These are phyloP conservation scores for Carallia brachiata DNA, from an alignment of 345 rosid genomes.

Conservation along the genomic window DNA sequence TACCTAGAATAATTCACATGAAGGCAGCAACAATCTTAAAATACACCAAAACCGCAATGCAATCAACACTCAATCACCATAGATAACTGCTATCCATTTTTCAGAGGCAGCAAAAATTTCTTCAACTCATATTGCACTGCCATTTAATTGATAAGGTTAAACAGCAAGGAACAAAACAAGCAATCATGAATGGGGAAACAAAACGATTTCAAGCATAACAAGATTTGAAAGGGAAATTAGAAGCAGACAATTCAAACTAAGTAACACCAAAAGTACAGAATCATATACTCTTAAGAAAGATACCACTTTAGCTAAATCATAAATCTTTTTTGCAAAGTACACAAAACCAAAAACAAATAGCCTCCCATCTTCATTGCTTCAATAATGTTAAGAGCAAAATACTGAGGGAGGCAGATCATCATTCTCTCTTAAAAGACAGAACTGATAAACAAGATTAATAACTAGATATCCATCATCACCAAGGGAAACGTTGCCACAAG, in stretches of 20 bases:
- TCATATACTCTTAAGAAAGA: slow-evolving; percentile 32
- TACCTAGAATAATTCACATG: too few species aligned
- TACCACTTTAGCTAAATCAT: slow-evolving; percentile 31
- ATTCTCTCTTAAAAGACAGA: slow-evolving; percentile 18
- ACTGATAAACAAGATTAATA: slow-evolving; percentile 33
- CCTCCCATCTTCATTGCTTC: slow-evolving; percentile 37
- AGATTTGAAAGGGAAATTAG: not conserved
- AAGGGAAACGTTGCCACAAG: slow-evolving; percentile 37
- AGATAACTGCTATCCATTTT: too few species aligned
- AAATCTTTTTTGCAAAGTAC: slow-evolving; percentile 31
- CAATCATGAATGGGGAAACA: too few species aligned
- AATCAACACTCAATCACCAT: too few species aligned
- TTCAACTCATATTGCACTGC: too few species aligned
- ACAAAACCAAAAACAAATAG: slow-evolving; percentile 31
- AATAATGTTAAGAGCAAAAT: slow-evolving; percentile 15
- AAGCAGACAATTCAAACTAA: not conserved
- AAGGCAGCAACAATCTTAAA: too few species aligned
- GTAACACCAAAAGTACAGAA: not conserved
- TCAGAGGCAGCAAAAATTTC: too few species aligned
- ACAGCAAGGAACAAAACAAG: too few species aligned
- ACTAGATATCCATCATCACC: slow-evolving; percentile 31
- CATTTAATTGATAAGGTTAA: too few species aligned
- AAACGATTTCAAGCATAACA: too few species aligned
- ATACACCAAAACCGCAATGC: too few species aligned
- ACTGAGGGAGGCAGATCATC: slow-evolving; percentile 28